These are phyloP conservation scores for Kodamaea ohmeri DNA, from an alignment of 1,139 yeast species.

Conservation along the genomic window DNA sequence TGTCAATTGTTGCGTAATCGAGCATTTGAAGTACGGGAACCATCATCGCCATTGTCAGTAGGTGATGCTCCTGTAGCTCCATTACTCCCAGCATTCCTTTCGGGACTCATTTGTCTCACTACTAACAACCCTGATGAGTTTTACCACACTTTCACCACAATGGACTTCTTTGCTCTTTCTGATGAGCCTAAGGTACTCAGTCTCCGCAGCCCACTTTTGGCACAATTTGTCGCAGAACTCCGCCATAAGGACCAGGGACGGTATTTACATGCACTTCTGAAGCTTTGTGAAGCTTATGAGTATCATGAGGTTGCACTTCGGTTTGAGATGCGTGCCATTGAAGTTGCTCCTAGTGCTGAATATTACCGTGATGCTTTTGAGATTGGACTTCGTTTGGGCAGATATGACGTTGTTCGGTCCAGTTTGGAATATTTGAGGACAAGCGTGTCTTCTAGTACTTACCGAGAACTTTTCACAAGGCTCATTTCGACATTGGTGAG, in stretches of 20 bases:
- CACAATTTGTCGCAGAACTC: constrained; percentile 10
- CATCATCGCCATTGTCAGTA: too few species aligned
- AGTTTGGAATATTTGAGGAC: constrained; percentile 24
- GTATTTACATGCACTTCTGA: constrained; percentile 37
- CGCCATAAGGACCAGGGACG: constrained; percentile 20
- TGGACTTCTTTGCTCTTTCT: constrained; percentile 13
- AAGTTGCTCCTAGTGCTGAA: constrained; percentile 6
- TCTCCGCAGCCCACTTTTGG: constrained; percentile 14
- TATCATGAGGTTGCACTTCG: constrained; percentile 28
- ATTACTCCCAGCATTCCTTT: constrained; percentile 26
- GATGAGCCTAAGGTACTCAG: constrained; percentile 9
- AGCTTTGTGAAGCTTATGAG: constrained; percentile 25
- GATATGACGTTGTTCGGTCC: constrained; percentile 26
- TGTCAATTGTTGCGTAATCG: background rate
- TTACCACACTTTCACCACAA: constrained; percentile 23
- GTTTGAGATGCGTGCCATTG: constrained; percentile 35
- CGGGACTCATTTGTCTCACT: constrained; percentile 35
- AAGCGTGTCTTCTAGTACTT: constrained; percentile 11
- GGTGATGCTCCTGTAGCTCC: too few species aligned
- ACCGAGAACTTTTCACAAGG: constrained; percentile 17
- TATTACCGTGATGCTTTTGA: constrained; percentile 34
- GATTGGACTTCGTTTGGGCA: constrained; percentile 26
- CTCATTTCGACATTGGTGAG: constrained; percentile 28
- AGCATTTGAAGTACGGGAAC: too few species aligned
- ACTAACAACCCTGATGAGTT: constrained; percentile 28